Conservation (phyloP, 495 filamentous ascomycete genomes). For the Astrothelium macrocarpum region DNA sequence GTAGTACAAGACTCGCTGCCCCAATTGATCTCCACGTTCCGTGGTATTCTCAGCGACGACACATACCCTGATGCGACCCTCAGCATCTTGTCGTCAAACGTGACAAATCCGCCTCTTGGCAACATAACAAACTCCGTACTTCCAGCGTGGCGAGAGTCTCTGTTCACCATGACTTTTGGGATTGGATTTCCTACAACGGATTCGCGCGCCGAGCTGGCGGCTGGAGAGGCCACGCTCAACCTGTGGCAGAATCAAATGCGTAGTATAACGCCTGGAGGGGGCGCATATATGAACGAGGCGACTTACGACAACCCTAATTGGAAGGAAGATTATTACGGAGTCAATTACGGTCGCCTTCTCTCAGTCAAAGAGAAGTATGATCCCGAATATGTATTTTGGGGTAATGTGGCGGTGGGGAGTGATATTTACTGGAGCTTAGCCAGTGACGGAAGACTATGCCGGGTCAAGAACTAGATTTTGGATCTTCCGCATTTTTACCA, state of each 20-base stretch:
- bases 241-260: background rate
- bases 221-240: background rate
- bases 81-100: background rate
- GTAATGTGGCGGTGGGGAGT: background rate
- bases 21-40: background rate
- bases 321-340: conserved; percentile 39
- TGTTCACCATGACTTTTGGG: background rate
- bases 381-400: conserved; percentile 8
- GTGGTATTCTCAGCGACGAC: background rate
- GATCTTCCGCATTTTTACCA: too few relatives aligned
- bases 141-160: background rate
- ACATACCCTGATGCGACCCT: background rate
- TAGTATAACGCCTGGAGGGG: conserved; percentile 8
- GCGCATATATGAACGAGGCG: conserved; percentile 42
- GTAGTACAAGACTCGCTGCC: background rate
- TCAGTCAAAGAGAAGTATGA: conserved; percentile 40
- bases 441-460: background rate
- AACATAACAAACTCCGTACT: background rate
- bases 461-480: too few relatives aligned
- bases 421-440: background rate
- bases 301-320: conserved; percentile 35
- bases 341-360: conserved; percentile 35
- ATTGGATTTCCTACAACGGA: background rate
- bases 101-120: background rate
- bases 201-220: background rate